Conservation (phyloP, 345 rosid genomes). For the Brassica napus region Da-Ae NC_063446.1:71117501-71118000, state of each 20-base stretch:
- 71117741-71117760: not conserved
- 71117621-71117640: slow-evolving; percentile 77
- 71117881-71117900: slow-evolving; percentile 69
- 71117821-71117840: slow-evolving; percentile 95
- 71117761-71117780: slow-evolving; percentile 68
- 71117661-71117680: slow-evolving; percentile 54
- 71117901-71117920: slow-evolving; percentile 97
- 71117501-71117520: slow-evolving; percentile 67
- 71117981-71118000: not conserved
- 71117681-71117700: slow-evolving; percentile 69
- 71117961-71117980: slow-evolving; percentile 60
- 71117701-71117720: slow-evolving; percentile 3
- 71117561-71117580: not conserved
- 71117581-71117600: slow-evolving; percentile 60
- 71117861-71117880: slow-evolving; percentile 69
- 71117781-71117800: slow-evolving; percentile 90
- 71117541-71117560: not conserved
- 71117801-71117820: slow-evolving; percentile 87
- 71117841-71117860: slow-evolving; percentile 87
- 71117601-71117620: slow-evolving; percentile 79
- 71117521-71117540: not conserved
- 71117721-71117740: not conserved
- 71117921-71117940: slow-evolving; percentile 91
- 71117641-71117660: slow-evolving; percentile 64
- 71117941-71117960: slow-evolving; percentile 85